phyloP scores from a whole-genome alignment of 1,284 basidiomycete genomes.

The Ceratobasidium sp. region DNA sequence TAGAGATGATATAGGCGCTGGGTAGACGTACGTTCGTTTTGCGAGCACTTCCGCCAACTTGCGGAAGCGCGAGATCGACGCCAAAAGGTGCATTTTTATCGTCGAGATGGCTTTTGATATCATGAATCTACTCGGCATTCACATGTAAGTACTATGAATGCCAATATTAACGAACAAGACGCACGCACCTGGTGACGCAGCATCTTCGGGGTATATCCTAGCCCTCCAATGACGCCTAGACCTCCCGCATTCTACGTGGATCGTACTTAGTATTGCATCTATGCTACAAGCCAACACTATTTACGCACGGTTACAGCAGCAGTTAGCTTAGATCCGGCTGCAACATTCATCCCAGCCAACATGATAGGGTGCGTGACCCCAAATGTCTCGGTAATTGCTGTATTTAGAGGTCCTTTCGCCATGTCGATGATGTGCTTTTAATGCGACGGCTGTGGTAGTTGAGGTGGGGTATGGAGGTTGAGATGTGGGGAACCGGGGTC shows the following conservation, averaged over 20 bases:
- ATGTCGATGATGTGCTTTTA: neutral
- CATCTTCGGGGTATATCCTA: conserved; percentile 58
- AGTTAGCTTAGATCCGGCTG: conserved; percentile 59
- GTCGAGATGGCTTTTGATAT: conserved; percentile 76
- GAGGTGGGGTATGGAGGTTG: conserved; percentile 20
- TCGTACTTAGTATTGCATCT: neutral
- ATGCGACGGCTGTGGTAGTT: neutral
- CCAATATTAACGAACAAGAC: conserved; percentile 43
- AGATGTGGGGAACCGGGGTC: conserved; percentile 15
- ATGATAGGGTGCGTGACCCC: conserved; percentile 64
- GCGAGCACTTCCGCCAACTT: conserved; percentile 83
- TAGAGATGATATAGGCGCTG: no score
- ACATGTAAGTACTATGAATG: neutral
- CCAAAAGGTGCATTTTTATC: conserved; percentile 85
- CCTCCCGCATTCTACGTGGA: conserved; percentile 59
- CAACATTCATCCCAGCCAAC: conserved; percentile 64
- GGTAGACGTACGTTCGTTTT: conserved; percentile 79
- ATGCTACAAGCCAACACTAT: neutral
- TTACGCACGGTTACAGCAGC: conserved; percentile 56
- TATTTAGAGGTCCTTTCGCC: conserved; percentile 50
- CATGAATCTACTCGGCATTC: conserved; percentile 67
- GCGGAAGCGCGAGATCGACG: conserved; percentile 86
- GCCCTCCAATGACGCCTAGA: conserved; percentile 63
- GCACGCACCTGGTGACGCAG: conserved; percentile 48
- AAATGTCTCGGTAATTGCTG: conserved; percentile 60